Evolutionary conservation across 1,284 basidiomycete species (phyloP), one percentile per base, ranked within the genome.

Genomic region (Sporisorium sorghi): DNA sequence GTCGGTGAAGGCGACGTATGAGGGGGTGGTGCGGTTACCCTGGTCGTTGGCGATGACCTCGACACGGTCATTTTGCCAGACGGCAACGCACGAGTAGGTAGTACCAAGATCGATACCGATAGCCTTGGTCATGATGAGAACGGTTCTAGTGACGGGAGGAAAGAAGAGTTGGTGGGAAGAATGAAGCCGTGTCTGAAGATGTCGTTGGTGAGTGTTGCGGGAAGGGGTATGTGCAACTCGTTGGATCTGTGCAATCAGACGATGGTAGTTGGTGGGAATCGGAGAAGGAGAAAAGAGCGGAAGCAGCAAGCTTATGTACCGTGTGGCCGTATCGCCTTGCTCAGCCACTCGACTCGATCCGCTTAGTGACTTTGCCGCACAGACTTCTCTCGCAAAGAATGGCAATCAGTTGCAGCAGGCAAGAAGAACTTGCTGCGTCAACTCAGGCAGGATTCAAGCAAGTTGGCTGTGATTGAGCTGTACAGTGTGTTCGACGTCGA

Each of bases 1-100:
- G 85, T 96, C 93, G 80, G 82, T 85, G 77, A 81, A 84, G 51
- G 81, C 82, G 52, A 84, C 76, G 62, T 84, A 84, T 50, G 82
- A 97, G 42, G 94, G 94, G 17, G 94, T 97, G 30, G 94, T 97
- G 68, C 94, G 91, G 89, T 97, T 97, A 86, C 94, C 94, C 88
- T 96, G 94, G 88, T 97, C 94, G 87, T 96, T 94, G 87, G 93
- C 76, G 57, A 83, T 84, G 87, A 96, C 96, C 88, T 97, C 95
- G 77, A 97, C 95, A 84, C 94, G 93, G 88, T 97, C 94, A 82
- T 97, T 94, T 88, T 94, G 92, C 94, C 94, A 97, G 77, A 97
- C 94, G 89, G 92, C 94, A 51, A 77, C 77, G 73, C 79, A 66
- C 19, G 91, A 91, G 86, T 87, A 87, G 76, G 87, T 87, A 32